A percentile compares a stretch with the other conserved stretches of the same genome.
Evolutionary conservation across 2,329 filamentous ascomycete species (phyloP).

Genomic region (Orbilia ellipsospora): DNA sequence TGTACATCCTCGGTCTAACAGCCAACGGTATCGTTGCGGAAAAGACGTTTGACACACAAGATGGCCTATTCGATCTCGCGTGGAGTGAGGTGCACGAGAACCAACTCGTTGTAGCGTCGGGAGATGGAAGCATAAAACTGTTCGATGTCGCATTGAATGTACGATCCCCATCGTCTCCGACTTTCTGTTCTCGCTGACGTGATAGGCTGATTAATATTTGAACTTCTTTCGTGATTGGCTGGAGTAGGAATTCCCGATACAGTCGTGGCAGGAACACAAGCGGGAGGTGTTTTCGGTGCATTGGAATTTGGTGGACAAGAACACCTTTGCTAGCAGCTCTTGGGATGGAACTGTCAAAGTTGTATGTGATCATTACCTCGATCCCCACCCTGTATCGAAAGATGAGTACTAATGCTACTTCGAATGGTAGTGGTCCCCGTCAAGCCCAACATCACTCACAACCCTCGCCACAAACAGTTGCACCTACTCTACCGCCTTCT

Average conservation of each 20-base stretch:
- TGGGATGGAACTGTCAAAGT: conserved; percentile 98
- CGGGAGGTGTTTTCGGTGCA: conserved; percentile 91
- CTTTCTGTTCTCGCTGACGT: conserved; percentile 37
- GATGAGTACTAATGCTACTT: neutral
- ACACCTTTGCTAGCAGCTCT: conserved; percentile 87
- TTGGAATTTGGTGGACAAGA: conserved; percentile 92
- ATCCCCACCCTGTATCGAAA: neutral
- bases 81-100: conserved; percentile 98
- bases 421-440: conserved; percentile 78
- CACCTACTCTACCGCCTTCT: conserved; percentile 93
- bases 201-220: conserved; percentile 51
- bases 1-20: conserved; percentile 86
- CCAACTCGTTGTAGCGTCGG: conserved; percentile 87
- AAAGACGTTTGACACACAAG: conserved; percentile 96
- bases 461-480: conserved; percentile 93
- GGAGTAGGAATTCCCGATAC: conserved; percentile 78
- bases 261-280: conserved; percentile 92
- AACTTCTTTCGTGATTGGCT: neutral
- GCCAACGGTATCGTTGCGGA: conserved; percentile 84
- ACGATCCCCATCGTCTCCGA: neutral
- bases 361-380: conserved; percentile 63
- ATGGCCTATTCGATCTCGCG: conserved; percentile 91
- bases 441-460: conserved; percentile 76
- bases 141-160: conserved; percentile 81
- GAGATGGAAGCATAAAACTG: conserved; percentile 93